phyloP scores from a whole-genome alignment of 805 yeast species.

The Teunomyces tritomae region DNA sequence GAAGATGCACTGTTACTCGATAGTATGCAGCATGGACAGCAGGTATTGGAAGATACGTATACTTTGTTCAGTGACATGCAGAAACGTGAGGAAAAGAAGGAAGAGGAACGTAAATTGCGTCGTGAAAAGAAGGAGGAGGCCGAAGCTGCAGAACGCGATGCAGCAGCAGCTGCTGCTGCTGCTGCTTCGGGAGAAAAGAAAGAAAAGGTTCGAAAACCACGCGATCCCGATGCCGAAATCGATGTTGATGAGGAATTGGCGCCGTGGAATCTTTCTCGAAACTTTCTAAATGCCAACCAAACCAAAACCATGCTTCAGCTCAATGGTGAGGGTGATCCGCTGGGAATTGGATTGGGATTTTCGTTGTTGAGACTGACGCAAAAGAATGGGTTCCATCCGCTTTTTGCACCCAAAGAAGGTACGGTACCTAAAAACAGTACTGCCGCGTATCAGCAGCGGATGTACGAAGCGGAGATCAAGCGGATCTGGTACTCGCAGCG shows the following conservation, averaged over 20 bases:
- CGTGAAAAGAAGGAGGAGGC: constrained; percentile 23
- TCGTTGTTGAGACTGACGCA: constrained; percentile 88
- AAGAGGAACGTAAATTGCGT: constrained; percentile 40
- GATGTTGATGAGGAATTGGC: constrained; percentile 81
- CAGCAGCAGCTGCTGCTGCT: constrained; percentile 7
- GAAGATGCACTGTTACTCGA: constrained; percentile 87
- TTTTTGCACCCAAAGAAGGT: constrained; percentile 34
- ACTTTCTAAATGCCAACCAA: constrained; percentile 90
- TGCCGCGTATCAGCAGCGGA: constrained; percentile 68
- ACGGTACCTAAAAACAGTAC: constrained; percentile 39
- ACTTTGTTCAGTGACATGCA: constrained; percentile 43
- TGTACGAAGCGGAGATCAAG: constrained; percentile 86
- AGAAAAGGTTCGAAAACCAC: constrained; percentile 23
- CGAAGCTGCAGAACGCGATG: constrained; percentile 18
- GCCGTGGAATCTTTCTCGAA: constrained; percentile 92
- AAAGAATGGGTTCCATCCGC: constrained; percentile 80
- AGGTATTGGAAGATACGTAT: constrained; percentile 76
- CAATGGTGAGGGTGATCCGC: constrained; percentile 92
- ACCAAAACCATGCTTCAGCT: constrained; percentile 96
- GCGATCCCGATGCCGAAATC: constrained; percentile 41
- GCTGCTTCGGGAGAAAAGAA: constrained; percentile 7
- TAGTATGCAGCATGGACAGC: constrained; percentile 93
- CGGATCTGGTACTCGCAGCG: constrained; percentile 89
- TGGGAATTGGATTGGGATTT: constrained; percentile 86
- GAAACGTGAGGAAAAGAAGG: constrained; percentile 25